These are phyloP conservation scores for Pseudogymnoascus sp. DNA, from an alignment of 2,329 filamentous ascomycete genomes.

Conservation along the genomic window DNA sequence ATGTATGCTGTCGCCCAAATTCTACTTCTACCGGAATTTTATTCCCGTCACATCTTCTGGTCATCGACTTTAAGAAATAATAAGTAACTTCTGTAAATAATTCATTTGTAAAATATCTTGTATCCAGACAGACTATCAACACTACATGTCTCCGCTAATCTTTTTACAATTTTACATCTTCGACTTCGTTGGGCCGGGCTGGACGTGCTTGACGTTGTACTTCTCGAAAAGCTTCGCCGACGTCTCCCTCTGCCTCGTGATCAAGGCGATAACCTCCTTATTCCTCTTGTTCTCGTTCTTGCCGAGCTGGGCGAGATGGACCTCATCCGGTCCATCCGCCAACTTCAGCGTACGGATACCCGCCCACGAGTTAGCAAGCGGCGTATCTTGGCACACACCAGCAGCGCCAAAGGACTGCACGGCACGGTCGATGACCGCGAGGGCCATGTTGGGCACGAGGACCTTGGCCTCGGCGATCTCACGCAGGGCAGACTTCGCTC, in stretches of 20 bases:
- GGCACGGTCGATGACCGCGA: conserved; percentile 87
- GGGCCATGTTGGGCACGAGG: conserved; percentile 71
- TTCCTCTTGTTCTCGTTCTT: conserved; percentile 71
- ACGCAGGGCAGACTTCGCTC: conserved; percentile 81
- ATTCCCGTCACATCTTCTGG: background rate
- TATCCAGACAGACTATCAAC: background rate
- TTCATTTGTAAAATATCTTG: background rate
- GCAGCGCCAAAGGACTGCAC: conserved; percentile 88
- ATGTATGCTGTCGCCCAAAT: no score
- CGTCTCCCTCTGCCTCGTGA: conserved; percentile 57
- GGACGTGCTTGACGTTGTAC: conserved; percentile 39
- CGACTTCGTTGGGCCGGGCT: conserved; percentile 21
- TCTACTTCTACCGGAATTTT: no score
- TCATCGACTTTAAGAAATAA: background rate
- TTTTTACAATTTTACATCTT: conserved; percentile 9
- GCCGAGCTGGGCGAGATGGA: conserved; percentile 77
- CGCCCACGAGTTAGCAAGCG: conserved; percentile 77
- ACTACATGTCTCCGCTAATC: conserved; percentile 6
- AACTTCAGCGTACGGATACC: conserved; percentile 73
- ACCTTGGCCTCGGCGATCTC: conserved; percentile 97
- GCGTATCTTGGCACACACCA: conserved; percentile 90
- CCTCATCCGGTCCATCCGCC: conserved; percentile 94
- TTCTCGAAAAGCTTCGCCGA: conserved; percentile 58
- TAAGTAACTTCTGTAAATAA: background rate
- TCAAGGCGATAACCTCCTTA: conserved; percentile 50